Evolutionary conservation across 2,329 filamentous ascomycete species (phyloP).

Genomic region (Cladosporium sp.): DNA sequence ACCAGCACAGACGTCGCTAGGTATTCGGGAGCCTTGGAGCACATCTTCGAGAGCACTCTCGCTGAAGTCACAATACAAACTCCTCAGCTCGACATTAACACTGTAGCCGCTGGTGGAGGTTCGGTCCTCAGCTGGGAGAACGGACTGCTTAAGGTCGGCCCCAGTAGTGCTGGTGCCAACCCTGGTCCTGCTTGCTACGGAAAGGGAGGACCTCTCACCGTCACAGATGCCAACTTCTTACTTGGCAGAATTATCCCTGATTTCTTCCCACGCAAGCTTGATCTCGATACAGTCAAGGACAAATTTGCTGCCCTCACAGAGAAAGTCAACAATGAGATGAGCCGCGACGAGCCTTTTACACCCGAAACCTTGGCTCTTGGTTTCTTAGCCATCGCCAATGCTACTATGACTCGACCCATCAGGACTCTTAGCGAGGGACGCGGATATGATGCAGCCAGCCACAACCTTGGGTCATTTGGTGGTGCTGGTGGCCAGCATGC

Average conservation of each 20-base stretch:
- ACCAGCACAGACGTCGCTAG: constrained; percentile 19
- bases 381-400: constrained; percentile 79
- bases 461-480: constrained; percentile 80
- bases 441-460: constrained; percentile 79
- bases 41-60: constrained; percentile 18
- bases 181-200: constrained; percentile 33
- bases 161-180: constrained; percentile 24
- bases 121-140: constrained; percentile 18
- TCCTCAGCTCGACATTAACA: constrained; percentile 23
- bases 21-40: constrained; percentile 17
- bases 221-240: constrained; percentile 34
- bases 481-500: constrained; percentile 85
- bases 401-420: constrained; percentile 82
- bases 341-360: constrained; percentile 57
- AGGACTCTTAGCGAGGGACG: constrained; percentile 82
- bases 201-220: constrained; percentile 33
- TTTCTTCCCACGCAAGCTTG: constrained; percentile 30
- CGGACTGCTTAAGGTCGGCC: constrained; percentile 18
- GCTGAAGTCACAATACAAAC: constrained; percentile 18
- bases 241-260: constrained; percentile 30
- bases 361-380: constrained; percentile 64
- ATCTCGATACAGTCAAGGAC: constrained; percentile 16
- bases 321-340: constrained; percentile 49
- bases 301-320: constrained; percentile 18
- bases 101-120: constrained; percentile 21